phyloP scores from a whole-genome alignment of 169 alveolate species.

The Plasmodium inui region DNA sequence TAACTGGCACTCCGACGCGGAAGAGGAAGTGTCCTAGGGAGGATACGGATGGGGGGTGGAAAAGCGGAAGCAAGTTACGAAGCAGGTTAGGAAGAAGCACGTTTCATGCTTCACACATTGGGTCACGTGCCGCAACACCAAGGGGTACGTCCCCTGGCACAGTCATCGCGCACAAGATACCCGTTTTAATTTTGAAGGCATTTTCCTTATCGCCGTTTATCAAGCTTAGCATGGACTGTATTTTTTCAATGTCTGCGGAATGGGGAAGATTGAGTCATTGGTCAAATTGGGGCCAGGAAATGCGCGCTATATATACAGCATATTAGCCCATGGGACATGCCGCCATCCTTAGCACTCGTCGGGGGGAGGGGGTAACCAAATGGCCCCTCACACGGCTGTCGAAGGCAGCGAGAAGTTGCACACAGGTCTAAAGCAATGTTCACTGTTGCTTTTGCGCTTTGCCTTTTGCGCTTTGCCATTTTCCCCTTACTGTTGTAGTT shows the following conservation, averaged over 20 bases:
- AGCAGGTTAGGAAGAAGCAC: not conserved
- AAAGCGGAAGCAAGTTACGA: not conserved
- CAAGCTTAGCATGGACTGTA: constrained; percentile 72
- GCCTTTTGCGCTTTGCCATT: not conserved
- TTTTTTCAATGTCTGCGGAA: constrained; percentile 57
- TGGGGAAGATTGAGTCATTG: not conserved
- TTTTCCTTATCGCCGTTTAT: constrained; percentile 75
- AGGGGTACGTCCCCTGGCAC: not conserved
- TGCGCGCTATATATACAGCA: not conserved
- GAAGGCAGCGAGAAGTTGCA: not conserved
- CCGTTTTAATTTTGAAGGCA: constrained; percentile 76
- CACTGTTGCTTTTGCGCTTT: not conserved
- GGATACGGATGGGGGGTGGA: not conserved
- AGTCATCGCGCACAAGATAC: not conserved
- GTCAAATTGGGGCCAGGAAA: not conserved
- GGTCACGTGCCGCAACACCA: not conserved
- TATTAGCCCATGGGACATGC: not conserved
- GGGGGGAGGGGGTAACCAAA: not conserved
- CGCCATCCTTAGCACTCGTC: not conserved
- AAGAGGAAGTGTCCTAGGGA: constrained; percentile 62
- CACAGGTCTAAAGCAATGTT: not conserved
- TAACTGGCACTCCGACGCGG: constrained; percentile 70
- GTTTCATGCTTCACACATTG: not conserved
- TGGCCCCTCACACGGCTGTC: not conserved
- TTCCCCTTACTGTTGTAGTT: constrained; percentile 63